These are phyloP conservation scores for Abelmoschus esculentus DNA, from an alignment of 345 rosid genomes.

Conservation along the genomic window DNA sequence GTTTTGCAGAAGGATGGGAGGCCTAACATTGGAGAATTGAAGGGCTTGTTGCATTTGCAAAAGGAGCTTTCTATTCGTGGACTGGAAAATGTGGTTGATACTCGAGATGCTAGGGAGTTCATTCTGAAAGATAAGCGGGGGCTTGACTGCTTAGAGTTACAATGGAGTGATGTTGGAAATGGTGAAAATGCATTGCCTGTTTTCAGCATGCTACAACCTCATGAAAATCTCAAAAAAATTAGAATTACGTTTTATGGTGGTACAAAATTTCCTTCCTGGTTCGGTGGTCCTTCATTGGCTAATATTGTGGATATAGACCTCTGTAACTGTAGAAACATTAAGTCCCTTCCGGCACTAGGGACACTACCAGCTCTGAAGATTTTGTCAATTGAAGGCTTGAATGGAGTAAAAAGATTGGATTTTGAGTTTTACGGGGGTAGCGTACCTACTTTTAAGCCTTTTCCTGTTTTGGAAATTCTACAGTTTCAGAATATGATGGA, in stretches of 20 bases:
- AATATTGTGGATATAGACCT: constrained; percentile 11
- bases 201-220: constrained; percentile 21
- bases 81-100: constrained; percentile 14
- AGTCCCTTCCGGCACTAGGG: constrained; percentile 25
- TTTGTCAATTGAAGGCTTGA: constrained; percentile 15
- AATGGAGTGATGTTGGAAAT: constrained; percentile 10
- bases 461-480: constrained; percentile 18
- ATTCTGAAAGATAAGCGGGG: constrained; percentile 12
- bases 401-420: constrained; percentile 9
- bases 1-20: constrained; percentile 5
- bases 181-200: constrained; percentile 8
- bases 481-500: constrained; percentile 12
- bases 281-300: constrained; percentile 15
- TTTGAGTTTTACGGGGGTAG: constrained; percentile 14
- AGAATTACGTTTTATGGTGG: constrained; percentile 19
- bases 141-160: constrained; percentile 16
- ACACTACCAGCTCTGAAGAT: constrained; percentile 18
- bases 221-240: constrained; percentile 12
- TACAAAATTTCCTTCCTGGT: constrained; percentile 23
- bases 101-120: constrained; percentile 8
- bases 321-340: constrained; percentile 8
- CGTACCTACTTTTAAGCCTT: constrained; percentile 1
- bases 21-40: constrained; percentile 9
- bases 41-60: constrained; percentile 12
- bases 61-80: constrained; percentile 10